Conservation (phyloP, 164 flowering plant species). For the Vitis cinerea region DNA sequence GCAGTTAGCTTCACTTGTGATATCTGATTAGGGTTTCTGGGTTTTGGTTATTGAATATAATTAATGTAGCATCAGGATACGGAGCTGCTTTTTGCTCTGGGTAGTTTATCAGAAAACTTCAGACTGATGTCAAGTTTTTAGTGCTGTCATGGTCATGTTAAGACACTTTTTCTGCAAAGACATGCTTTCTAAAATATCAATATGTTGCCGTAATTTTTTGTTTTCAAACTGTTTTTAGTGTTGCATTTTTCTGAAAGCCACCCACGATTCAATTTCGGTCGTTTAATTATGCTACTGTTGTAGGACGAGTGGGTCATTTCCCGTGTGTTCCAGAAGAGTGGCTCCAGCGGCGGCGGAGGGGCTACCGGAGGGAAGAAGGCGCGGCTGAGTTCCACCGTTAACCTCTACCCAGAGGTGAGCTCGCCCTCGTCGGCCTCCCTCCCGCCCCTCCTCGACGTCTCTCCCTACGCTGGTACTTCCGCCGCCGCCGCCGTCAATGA, state of each 20-base stretch:
- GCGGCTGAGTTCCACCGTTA: conserved; percentile 8
- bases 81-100: background rate
- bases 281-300: background rate
- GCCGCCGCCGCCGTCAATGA: conserved; percentile 20
- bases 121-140: too few species aligned
- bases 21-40: too few species aligned
- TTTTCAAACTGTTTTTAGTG: too few species aligned
- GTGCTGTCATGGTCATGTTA: too few species aligned
- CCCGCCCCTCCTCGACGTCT: conserved; percentile 55
- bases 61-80: background rate
- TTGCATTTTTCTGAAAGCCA: too few species aligned
- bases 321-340: conserved; percentile 67
- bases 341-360: conserved; percentile 19
- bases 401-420: conserved; percentile 37
- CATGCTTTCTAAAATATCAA: too few species aligned
- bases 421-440: conserved; percentile 62
- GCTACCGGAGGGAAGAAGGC: conserved; percentile 24
- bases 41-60: too few species aligned
- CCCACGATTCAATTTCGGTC: too few species aligned
- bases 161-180: too few species aligned
- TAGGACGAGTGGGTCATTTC: conserved; percentile 96
- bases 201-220: too few species aligned
- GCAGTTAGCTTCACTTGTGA: background rate
- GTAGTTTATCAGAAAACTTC: too few species aligned
- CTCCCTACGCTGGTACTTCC: conserved; percentile 25